These are phyloP conservation scores for Coniochaeta hoffmannii DNA, from an alignment of 2,329 filamentous ascomycete species.

Conservation along the genomic window DNA sequence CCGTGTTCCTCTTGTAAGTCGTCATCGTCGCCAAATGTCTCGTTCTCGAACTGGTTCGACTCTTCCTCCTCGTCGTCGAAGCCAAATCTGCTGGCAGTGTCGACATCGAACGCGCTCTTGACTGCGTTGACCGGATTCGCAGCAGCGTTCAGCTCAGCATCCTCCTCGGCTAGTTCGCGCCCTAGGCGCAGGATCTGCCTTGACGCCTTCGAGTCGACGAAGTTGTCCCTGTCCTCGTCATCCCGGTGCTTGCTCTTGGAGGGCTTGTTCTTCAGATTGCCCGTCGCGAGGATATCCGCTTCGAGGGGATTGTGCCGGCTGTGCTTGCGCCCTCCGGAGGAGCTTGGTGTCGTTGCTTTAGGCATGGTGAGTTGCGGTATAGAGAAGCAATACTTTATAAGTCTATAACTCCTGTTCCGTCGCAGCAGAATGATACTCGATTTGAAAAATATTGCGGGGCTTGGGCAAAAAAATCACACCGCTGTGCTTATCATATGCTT, in stretches of 20 bases:
- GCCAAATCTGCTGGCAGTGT: constrained; percentile 57
- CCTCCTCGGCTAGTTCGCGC: constrained; percentile 80
- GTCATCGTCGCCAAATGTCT: constrained; percentile 42
- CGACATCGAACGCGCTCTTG: constrained; percentile 41
- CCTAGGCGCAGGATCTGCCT: constrained; percentile 84
- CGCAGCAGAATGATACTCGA: background rate
- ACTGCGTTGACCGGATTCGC: background rate
- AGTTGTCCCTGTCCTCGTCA: constrained; percentile 56
- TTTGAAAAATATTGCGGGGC: background rate
- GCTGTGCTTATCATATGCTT: background rate
- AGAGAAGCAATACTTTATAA: background rate
- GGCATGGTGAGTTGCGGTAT: constrained; percentile 54
- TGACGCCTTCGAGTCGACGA: constrained; percentile 82
- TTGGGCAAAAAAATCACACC: background rate
- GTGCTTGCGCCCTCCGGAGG: constrained; percentile 36
- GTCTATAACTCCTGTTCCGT: background rate
- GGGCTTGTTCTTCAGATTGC: constrained; percentile 65
- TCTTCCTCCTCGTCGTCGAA: constrained; percentile 62
- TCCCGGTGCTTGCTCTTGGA: constrained; percentile 64
- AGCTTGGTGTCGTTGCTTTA: constrained; percentile 60
- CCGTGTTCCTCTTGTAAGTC: constrained; percentile 60
- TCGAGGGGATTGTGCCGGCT: constrained; percentile 80
- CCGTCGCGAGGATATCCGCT: constrained; percentile 70
- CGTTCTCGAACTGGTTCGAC: constrained; percentile 34
- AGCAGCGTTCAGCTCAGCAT: constrained; percentile 23